A percentile compares a stretch with the other conserved stretches of the same genome.
phyloP scores from a whole-genome alignment of 2,329 filamentous ascomycete species.

The Claviceps spartinae region DNA sequence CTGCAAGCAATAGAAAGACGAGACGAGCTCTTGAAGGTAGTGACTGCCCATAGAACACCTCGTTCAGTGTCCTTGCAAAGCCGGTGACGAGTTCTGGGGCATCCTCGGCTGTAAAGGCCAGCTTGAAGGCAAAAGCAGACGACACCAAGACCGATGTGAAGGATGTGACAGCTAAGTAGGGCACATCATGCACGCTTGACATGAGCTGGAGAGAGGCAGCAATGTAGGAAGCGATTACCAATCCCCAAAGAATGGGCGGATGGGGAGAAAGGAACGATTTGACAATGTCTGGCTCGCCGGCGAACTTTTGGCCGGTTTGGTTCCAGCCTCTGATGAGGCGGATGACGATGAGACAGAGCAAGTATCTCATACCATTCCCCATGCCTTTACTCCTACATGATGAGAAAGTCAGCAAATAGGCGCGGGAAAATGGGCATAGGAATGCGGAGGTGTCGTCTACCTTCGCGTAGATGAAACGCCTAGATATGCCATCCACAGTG shows the following conservation, averaged over 20 bases:
- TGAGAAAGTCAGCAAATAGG: not conserved
- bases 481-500: constrained; percentile 51
- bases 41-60: constrained; percentile 27
- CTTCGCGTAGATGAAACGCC: constrained; percentile 31
- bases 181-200: constrained; percentile 26
- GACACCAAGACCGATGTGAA: constrained; percentile 29
- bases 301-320: constrained; percentile 91
- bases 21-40: constrained; percentile 35
- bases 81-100: constrained; percentile 64
- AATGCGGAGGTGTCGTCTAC: constrained; percentile 12
- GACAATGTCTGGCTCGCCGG: constrained; percentile 79
- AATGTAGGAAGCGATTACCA: constrained; percentile 58
- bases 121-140: constrained; percentile 67
- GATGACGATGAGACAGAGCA: constrained; percentile 43
- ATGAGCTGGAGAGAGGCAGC: constrained; percentile 37
- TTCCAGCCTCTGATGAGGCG: constrained; percentile 75
- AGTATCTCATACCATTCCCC: constrained; percentile 17
- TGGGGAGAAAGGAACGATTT: constrained; percentile 53
- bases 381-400: constrained; percentile 14
- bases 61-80: constrained; percentile 26
- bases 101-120: constrained; percentile 77
- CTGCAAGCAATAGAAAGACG: constrained; percentile 34
- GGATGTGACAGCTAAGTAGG: constrained; percentile 26
- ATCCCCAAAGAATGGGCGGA: constrained; percentile 56
- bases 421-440: not conserved